Evolutionary conservation across 768 basidiomycete species (phyloP).

Genomic region (Chalciporus pseudorubinellus): DNA sequence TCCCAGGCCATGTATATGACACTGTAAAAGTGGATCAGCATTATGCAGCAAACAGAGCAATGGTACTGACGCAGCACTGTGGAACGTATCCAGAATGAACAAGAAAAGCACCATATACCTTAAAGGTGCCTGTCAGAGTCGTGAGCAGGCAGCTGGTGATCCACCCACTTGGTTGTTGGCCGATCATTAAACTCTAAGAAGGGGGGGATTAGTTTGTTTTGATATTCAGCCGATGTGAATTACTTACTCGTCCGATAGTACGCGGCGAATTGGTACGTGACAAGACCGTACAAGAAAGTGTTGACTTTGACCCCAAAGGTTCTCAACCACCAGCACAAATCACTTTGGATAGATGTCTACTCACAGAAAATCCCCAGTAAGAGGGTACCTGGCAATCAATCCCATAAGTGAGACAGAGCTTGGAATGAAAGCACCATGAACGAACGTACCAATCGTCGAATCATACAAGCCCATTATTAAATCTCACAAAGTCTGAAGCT

Average conservation of each 20-base stretch:
- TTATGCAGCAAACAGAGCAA: neutral
- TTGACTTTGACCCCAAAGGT: conserved; percentile 14
- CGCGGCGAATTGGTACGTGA: conserved; percentile 40
- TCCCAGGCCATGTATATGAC: conserved; percentile 20
- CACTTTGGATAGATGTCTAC: neutral
- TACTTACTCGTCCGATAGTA: conserved; percentile 31
- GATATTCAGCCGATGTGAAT: neutral
- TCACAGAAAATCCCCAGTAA: conserved; percentile 22
- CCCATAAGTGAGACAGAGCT: neutral
- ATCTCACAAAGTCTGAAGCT: no score
- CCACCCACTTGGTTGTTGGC: neutral
- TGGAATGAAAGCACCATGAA: neutral
- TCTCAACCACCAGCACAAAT: neutral
- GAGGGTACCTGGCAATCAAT: conserved; percentile 14
- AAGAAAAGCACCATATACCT: conserved; percentile 19
- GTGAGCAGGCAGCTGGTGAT: no score
- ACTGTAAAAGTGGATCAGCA: neutral
- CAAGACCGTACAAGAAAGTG: conserved; percentile 39
- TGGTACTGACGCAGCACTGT: conserved; percentile 17
- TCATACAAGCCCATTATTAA: conserved; percentile 2
- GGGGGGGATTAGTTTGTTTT: neutral
- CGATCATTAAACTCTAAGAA: conserved; percentile 17
- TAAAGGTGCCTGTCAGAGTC: neutral
- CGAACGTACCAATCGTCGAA: conserved; percentile 1
- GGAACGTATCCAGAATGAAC: conserved; percentile 20